A percentile compares a stretch with the other conserved stretches of the same genome.
phyloP scores from a whole-genome alignment of 495 filamentous ascomycete genomes.

The Lepidopterella palustris region DNA sequence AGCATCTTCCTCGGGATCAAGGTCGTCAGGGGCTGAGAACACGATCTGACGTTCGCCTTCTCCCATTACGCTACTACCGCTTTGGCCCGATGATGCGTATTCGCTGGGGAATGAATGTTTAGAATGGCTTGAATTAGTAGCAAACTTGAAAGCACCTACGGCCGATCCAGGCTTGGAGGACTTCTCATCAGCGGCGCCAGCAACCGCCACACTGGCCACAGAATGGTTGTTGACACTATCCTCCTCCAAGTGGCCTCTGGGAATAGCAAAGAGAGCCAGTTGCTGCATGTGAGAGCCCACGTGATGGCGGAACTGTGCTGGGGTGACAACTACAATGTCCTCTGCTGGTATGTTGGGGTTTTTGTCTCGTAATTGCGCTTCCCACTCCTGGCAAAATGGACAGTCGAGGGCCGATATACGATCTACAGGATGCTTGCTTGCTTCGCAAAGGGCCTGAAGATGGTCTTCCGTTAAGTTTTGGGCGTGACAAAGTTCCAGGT shows the following conservation, averaged over 20 bases:
- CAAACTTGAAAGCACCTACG: neutral
- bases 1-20: too few species aligned
- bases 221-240: neutral
- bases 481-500: neutral
- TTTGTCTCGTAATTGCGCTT: neutral
- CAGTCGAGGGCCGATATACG: slow-evolving; percentile 4
- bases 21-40: too few species aligned
- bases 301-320: slow-evolving; percentile 13
- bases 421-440: neutral
- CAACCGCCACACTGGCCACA: neutral
- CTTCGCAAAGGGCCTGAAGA: slow-evolving; percentile 1
- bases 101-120: neutral
- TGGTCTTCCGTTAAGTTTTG: slow-evolving; percentile 4
- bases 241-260: slow-evolving; percentile 6
- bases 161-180: neutral
- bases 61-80: neutral
- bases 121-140: neutral
- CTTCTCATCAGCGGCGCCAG: neutral
- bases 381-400: slow-evolving; percentile 10
- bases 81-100: neutral
- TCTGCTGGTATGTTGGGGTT: slow-evolving; percentile 4
- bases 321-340: slow-evolving; percentile 10
- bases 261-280: slow-evolving; percentile 18
- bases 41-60: neutral
- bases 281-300: slow-evolving; percentile 19